Evolutionary conservation across 306 rosid genomes (phyloP), one percentile per base, ranked within the genome.

Genomic region (Begonia loranthoides): DNA sequence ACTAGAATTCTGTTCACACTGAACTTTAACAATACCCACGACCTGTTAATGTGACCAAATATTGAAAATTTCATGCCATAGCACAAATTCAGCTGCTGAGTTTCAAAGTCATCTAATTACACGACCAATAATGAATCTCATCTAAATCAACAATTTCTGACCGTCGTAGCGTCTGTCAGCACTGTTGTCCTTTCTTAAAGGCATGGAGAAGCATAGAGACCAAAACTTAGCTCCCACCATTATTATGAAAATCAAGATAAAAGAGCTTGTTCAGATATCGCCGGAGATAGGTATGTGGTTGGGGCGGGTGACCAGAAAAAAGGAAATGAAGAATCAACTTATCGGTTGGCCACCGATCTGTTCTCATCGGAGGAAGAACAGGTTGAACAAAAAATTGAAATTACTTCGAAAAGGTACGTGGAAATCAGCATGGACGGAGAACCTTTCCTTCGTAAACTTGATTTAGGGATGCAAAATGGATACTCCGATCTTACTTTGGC

Each of bases 321-420:
- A 45, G 2, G 21, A 60, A 51, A 38, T 17, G 11, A 74, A 79
- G 64, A 77, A 46, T 40, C 73, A 74, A 17, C 81, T 73, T 1
- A 87, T 82, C 51, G 97, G 97, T 55, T 90, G 97, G 97, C 97
- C 97, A 51, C 97, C 97, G 16, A 80, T 90, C 60, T 85, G 97
- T 66, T 85, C 90, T 0, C 82, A 80, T 52, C 44, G 97, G 45
- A 85, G 46, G 76, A 89, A 75, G 83, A 80, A 69, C 8, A 74
- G 74, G 33, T 44, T 80, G 44, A 70, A 59, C 3, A 77, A 68
- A n/a, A 53, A 61, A 15, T 0, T 38, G 54, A 58, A 11, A 64
- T 28, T 28, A 28, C 51, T 17, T 74, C 83, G 0, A 85, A 85
- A 65, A 68, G 72, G 79, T 85, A 89, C 54, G 84, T 90, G 19